These are phyloP conservation scores for Boletus subparvulus DNA, from an alignment of 768 basidiomycete species.

Conservation along the genomic window DNA sequence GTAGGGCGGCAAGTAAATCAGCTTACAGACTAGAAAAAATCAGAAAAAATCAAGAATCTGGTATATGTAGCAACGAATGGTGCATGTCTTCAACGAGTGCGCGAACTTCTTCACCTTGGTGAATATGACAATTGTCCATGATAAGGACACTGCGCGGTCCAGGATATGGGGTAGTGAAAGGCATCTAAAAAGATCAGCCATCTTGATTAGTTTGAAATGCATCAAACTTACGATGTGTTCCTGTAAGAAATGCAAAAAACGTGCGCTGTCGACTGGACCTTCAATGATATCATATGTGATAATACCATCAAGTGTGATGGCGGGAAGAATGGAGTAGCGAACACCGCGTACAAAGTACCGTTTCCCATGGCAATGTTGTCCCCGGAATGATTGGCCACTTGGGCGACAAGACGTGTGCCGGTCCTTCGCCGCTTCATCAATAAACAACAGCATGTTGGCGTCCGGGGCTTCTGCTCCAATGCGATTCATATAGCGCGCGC, in stretches of 20 bases:
- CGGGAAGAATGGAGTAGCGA: constrained; percentile 13
- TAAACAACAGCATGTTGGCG: constrained; percentile 24
- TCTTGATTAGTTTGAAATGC: no score
- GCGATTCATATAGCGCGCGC: constrained; percentile 8
- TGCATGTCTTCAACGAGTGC: constrained; percentile 20
- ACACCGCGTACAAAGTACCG: constrained; percentile 12
- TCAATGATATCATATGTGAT: constrained; percentile 13
- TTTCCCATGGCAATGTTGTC: constrained; percentile 2
- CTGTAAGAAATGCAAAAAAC: constrained; percentile 10
- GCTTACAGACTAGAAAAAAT: constrained; percentile 16
- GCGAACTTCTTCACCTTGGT: constrained; percentile 11
- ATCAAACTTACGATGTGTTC: constrained; percentile 2
- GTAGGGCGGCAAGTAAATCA: constrained; percentile 29
- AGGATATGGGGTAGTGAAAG: constrained; percentile 1
- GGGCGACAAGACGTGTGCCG: not conserved
- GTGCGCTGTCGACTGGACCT: constrained; percentile 9
- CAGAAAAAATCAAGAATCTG: not conserved
- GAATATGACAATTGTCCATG: constrained; percentile 28
- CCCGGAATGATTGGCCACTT: not conserved
- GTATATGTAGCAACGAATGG: not conserved
- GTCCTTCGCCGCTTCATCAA: constrained; percentile 20
- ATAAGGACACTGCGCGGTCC: constrained; percentile 12
- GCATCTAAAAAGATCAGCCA: not conserved
- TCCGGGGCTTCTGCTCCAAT: constrained; percentile 11
- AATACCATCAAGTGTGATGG: not conserved